Evolutionary conservation across 2,329 filamentous ascomycete species (phyloP), one percentile per base, ranked within the genome.

Genomic region (Plenodomus lindquistii): DNA sequence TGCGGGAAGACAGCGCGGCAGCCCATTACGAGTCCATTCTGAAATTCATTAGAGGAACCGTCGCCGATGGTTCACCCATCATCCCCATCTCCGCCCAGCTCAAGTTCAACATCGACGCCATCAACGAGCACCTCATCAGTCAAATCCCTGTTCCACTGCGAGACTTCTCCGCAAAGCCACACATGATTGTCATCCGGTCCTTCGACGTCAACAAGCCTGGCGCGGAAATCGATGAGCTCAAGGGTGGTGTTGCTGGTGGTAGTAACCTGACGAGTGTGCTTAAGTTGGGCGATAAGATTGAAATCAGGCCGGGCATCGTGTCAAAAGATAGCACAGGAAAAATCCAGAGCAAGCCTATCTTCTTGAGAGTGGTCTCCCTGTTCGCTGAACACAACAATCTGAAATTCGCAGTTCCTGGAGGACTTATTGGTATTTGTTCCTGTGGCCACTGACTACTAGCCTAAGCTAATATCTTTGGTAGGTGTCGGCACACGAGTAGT

Each of bases 121-220:
- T 97, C 77, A 95, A 95, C 78, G 93, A 99, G 77, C 87, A 91
- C 66, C 89, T 99, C 59, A 90, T 97, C 75, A 91, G 90, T 71
- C 95, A 90, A 67, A 97, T 99, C 65, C 94, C 94, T 20, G 87
- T 97, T 9, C 94, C 94, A n/a, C 78, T 88, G 52, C 85, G 94
- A 75, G 92, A 97, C 75, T 97, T 99, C 79, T 85, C 85, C 62
- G 85, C 88, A 65, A 89, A 93, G 60, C 94, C 94, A 37, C 92
- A 96, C 78, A 97, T 99, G 91, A 99, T 99, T 69, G 87, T 99
- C 71, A 99, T 99, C 74, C 91, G 94, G 75, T 97, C 93, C 2
- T 99, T 99, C 75, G 94, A 99, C 71, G 95, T 99, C 70, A 99
- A 99, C 85, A 99, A 99, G 84, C 94, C 94, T 36, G 94, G 94